Conservation (phyloP, 306 rosid species). For the Nissolia schottii region DNA sequence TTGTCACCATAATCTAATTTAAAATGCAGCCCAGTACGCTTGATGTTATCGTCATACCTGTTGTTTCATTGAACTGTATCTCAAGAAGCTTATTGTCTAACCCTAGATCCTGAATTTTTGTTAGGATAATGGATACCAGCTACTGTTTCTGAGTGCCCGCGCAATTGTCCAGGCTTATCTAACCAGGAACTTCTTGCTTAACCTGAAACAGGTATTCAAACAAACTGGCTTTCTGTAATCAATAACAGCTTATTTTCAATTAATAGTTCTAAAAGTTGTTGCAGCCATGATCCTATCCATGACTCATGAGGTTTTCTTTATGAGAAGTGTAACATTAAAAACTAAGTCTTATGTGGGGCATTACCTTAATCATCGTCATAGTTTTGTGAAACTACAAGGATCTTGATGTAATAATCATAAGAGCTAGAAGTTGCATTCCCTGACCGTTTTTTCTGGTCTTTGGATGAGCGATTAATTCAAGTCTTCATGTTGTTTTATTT, state of each 20-base stretch:
- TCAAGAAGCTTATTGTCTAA: constrained; percentile 24
- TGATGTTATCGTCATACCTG: not conserved
- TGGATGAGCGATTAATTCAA: not conserved
- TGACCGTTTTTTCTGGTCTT: not conserved
- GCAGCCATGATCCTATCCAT: not conserved
- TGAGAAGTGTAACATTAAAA: not conserved
- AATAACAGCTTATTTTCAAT: not conserved
- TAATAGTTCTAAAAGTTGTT: not conserved
- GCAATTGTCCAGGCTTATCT: constrained; percentile 98
- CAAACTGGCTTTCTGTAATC: constrained; percentile 8
- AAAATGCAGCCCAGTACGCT: constrained; percentile 4
- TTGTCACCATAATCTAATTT: constrained; percentile 3
- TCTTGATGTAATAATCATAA: not conserved
- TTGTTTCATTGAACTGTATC: not conserved
- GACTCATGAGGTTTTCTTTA: not conserved
- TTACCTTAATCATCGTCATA: not conserved
- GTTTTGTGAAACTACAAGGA: not conserved
- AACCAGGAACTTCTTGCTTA: constrained; percentile 80
- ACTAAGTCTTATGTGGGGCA: not conserved
- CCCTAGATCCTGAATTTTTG: not conserved
- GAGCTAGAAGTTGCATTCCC: not conserved
- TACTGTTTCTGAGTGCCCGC: constrained; percentile 95
- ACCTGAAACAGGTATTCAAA: constrained; percentile 66
- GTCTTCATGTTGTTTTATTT: not conserved
- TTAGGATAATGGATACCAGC: constrained; percentile 99